Evolutionary conservation across 371 early-diverging fungal genomes (phyloP), one percentile per base, ranked within the genome.

Genomic region (Mucor piriformis): DNA sequence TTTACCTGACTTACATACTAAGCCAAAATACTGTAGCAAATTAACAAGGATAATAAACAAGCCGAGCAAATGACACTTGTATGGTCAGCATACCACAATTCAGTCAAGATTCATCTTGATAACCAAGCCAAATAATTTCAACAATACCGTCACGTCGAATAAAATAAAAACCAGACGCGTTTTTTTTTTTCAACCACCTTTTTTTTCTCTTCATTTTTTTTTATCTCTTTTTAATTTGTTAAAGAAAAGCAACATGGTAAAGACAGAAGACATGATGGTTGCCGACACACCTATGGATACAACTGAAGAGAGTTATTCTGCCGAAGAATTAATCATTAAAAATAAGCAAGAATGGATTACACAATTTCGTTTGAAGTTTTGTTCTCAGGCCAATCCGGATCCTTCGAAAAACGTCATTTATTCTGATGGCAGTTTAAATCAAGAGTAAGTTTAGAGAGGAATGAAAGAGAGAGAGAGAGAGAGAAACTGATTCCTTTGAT

Each of bases 401-500:
- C 84, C 87, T 29, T 93, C 94, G 10, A 83, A 88, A 37, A 84
- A 79, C 44, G 91, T 95, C 70, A 89, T 95, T 56, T 84, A 88
- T 57, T 70, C 85, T 4, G 90, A 90, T 50, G 95, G 95, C 25
- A 86, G 85, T 8, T 69, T 95, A 13, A 95, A 95, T 65, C 95
- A 95, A 83, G 93, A 92, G 88, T 91, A 83, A 61, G 76, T 35
- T n/a, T n/a, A n/a, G n/a, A n/a, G n/a, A n/a, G n/a, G n/a, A n/a
- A n/a, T n/a, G n/a, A n/a, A n/a, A n/a, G n/a, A n/a, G n/a, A n/a
- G n/a, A n/a, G n/a, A n/a, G n/a, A n/a, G n/a, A n/a, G n/a, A n/a
- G n/a, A n/a, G 10, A 49, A 6, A 13, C 21, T 48, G 24, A 21
- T 16, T 6, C 27, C n/a, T 10, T 46, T 2, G 3, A 23, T 60